Evolutionary conservation across 129 eudicot genomes (phyloP).

Genomic region (Arctium lappa): DNA sequence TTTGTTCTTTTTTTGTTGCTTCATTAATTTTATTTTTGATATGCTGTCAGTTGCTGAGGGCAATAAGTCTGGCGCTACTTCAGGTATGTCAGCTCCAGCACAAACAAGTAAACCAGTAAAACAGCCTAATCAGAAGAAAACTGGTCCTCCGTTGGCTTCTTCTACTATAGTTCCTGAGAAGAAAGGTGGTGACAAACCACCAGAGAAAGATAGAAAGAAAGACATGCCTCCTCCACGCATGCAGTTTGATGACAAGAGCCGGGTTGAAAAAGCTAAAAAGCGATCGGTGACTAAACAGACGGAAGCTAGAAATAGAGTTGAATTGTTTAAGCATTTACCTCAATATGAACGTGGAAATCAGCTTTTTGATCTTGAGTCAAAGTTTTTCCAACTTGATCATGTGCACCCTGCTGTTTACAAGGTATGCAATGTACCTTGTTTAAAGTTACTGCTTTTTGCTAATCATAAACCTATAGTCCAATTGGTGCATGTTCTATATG

Average conservation of each 20-base stretch:
- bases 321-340: conserved; percentile 82
- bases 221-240: conserved; percentile 84
- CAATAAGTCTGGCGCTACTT: conserved; percentile 25
- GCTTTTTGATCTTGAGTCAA: conserved; percentile 70
- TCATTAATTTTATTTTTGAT: background rate
- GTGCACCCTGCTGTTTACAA: conserved; percentile 92
- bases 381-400: conserved; percentile 67
- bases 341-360: conserved; percentile 84
- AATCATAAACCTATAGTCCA: background rate
- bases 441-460: background rate
- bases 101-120: conserved; percentile 42
- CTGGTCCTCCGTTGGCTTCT: conserved; percentile 39
- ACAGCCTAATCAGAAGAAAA: conserved; percentile 51
- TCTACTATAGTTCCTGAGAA: conserved; percentile 52
- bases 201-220: conserved; percentile 81
- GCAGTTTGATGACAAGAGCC: conserved; percentile 89
- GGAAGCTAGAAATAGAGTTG: conserved; percentile 82
- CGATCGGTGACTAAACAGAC: conserved; percentile 73
- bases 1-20: background rate
- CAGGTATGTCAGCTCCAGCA: conserved; percentile 28
- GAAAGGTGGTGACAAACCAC: conserved; percentile 60
- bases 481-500: background rate
- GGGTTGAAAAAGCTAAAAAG: conserved; percentile 92
- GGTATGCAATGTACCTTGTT: conserved; percentile 42
- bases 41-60: conserved; percentile 37